Evolutionary conservation across 331 rosid species (phyloP), one percentile per base, ranked within the genome.

Genomic region (Quercus tomentella): DNA sequence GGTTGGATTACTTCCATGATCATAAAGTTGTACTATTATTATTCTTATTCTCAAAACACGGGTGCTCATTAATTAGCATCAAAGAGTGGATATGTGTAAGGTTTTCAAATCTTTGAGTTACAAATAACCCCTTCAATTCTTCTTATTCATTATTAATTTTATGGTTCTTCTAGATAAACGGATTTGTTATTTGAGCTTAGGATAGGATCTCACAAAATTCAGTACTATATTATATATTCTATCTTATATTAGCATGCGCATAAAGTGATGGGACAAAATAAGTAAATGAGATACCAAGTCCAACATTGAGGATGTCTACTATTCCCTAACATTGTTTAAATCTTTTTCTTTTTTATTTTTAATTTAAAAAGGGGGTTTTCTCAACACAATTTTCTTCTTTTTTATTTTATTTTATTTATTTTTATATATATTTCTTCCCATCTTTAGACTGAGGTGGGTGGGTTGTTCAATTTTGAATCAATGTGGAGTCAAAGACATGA

Each of bases 211-310:
- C 66, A 71, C 41, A 41, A 56, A 68, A 61, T 77, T 57, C 57
- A 54, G n/a, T 66, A 14, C 56, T 60, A 25, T 18, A 65, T 28
- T 60, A 18, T 18, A 65, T 28, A 52, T 56, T 35, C 9, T 79
- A 49, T 81, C 81, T 71, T 31, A 70, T 62, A 73, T 76, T 87
- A 31, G 92, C 98, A 93, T 73, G 97, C 96, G 88, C 82, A 85
- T 89, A 93, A 90, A 93, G 96, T 60, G 82, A 86, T 54, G 75
- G 88, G 87, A 85, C 88, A 82, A 61, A 80, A 80, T 70, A 73
- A 72, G 61, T 75, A 76, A 74, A 28, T 78, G 76, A 72, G 69
- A 41, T 72, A 76, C 79, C 55, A 61, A 25, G 26, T 58, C 65
- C 45, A 75, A 74, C 70, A 60, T 22, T 22, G 81, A 45, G 73